These are phyloP conservation scores for Escovopsis sp. DNA, from an alignment of 2,329 filamentous ascomycete species.

Conservation along the genomic window DNA sequence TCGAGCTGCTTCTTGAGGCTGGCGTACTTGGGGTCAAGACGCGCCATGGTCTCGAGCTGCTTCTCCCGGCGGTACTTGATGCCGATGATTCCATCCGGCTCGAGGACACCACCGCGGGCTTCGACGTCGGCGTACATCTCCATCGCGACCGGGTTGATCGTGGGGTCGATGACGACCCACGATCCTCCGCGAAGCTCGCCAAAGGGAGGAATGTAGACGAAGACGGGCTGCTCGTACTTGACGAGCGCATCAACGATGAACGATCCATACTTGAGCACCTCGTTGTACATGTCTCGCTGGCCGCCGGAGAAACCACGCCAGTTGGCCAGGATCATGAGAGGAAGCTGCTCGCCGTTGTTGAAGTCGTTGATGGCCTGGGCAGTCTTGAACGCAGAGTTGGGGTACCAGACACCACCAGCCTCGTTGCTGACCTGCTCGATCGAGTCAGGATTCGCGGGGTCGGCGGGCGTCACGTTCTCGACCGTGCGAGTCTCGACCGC, in stretches of 20 bases:
- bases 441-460: slow-evolving; percentile 95
- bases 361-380: slow-evolving; percentile 98
- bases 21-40: slow-evolving; percentile 72
- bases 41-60: slow-evolving; percentile 94
- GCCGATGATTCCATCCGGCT: slow-evolving; percentile 94
- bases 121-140: slow-evolving; percentile 99
- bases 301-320: slow-evolving; percentile 99
- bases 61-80: slow-evolving; percentile 98
- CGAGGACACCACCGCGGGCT: slow-evolving; percentile 87
- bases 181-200: slow-evolving; percentile 97
- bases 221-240: slow-evolving; percentile 97
- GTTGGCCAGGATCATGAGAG: slow-evolving; percentile 97
- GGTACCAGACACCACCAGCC: slow-evolving; percentile 98
- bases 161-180: slow-evolving; percentile 97
- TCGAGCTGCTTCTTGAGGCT: slow-evolving; percentile 66
- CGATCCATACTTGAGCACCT: slow-evolving; percentile 97
- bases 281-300: slow-evolving; percentile 99
- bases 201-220: slow-evolving; percentile 95
- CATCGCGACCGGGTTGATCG: slow-evolving; percentile 93
- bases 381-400: slow-evolving; percentile 99
- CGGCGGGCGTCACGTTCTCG: slow-evolving; percentile 91
- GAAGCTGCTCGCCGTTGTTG: slow-evolving; percentile 96
- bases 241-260: slow-evolving; percentile 98
- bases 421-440: slow-evolving; percentile 91
- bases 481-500: slow-evolving; percentile 90